phyloP scores from a whole-genome alignment of 2,329 filamentous ascomycete genomes.

The Pezicula radicicola region DNA sequence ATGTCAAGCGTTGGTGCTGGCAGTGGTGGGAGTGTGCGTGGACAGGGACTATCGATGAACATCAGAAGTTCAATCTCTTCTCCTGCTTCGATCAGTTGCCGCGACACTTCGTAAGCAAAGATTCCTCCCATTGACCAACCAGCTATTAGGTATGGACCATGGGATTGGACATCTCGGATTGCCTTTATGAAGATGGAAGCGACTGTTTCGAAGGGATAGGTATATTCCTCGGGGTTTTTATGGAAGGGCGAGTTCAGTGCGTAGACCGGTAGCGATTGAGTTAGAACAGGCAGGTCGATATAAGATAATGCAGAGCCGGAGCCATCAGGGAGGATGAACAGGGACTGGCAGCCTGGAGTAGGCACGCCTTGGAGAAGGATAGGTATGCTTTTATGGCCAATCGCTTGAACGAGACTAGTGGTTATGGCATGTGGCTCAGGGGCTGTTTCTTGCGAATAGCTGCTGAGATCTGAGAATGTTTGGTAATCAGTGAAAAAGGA shows the following conservation, averaged over 20 bases:
- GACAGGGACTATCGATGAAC: slow-evolving; percentile 15
- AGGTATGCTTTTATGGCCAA: background rate
- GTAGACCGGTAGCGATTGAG: slow-evolving; percentile 18
- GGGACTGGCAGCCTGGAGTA: slow-evolving; percentile 1
- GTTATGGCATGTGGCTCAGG: background rate
- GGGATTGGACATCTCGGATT: slow-evolving; percentile 25
- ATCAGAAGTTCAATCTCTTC: slow-evolving; percentile 12
- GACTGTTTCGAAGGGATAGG: slow-evolving; percentile 12
- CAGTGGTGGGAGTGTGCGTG: background rate
- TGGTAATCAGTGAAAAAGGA: slow-evolving; percentile 1
- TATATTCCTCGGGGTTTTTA: slow-evolving; percentile 9
- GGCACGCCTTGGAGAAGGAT: slow-evolving; percentile 15
- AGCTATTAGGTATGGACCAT: slow-evolving; percentile 34
- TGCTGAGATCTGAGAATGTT: background rate
- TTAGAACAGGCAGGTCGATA: slow-evolving; percentile 17
- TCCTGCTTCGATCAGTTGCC: slow-evolving; percentile 19
- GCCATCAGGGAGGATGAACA: slow-evolving; percentile 23
- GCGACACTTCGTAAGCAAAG: slow-evolving; percentile 32
- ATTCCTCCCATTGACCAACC: slow-evolving; percentile 36
- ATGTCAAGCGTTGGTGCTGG: slow-evolving; percentile 4
- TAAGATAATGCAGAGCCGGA: slow-evolving; percentile 19
- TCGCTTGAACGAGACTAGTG: background rate
- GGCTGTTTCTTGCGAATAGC: background rate
- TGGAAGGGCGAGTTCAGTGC: slow-evolving; percentile 23
- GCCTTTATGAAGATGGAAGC: slow-evolving; percentile 12